Evolutionary conservation across 495 filamentous ascomycete genomes (phyloP), one percentile per base, ranked within the genome.

Genomic region (Podospora sp.): DNA sequence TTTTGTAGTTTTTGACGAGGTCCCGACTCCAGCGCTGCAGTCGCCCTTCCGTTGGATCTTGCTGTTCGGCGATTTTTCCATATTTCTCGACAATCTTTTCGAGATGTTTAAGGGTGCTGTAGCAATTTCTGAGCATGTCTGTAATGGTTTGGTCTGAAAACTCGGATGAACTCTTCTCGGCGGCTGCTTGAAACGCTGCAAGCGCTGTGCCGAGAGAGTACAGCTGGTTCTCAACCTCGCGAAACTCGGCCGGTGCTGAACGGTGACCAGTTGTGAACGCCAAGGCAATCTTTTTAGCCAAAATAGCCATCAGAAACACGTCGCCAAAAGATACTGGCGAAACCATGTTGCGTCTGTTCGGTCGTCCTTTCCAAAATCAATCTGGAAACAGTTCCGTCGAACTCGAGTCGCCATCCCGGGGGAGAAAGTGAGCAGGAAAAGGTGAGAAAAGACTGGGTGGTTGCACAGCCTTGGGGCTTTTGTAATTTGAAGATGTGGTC

Each of bases 151-250:
- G 29, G 7, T 5, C 20, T 14, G 27, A 20, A 14, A 21, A n/a
- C 21, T 50, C 20, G 24, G 60, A 16, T 16, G 60, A 21, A 3
- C 20, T 8, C 3, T 40, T 21, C 16, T 20, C 20, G 25, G 16
- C 25, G 8, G 61, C 22, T 25, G 52, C 18, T 8, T 53, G 22
- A 3, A 24, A 24, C 16, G 49, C 26, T 11, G 4, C n/a, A 25
- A 71, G 57, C 20, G 62, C 57, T n/a, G 69, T 50, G 35, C 69
- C 68, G 35, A 71, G 65, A 3, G 69, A 68, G 46, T 65, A 62
- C 0, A 71, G 65, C 26, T 71, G 69, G 56, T 71, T 71, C 27
- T 71, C 69, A 26, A 71, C 65, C 58, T 71, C 65, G 0, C 69
- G 61, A 21, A 71, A 68, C 50, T 71, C 69, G 9, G 62, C 55